Evolutionary conservation across 75 land plant genomes (phyloP), one percentile per base, ranked within the genome.

Genomic region (Adiantum capillusveneris): DNA sequence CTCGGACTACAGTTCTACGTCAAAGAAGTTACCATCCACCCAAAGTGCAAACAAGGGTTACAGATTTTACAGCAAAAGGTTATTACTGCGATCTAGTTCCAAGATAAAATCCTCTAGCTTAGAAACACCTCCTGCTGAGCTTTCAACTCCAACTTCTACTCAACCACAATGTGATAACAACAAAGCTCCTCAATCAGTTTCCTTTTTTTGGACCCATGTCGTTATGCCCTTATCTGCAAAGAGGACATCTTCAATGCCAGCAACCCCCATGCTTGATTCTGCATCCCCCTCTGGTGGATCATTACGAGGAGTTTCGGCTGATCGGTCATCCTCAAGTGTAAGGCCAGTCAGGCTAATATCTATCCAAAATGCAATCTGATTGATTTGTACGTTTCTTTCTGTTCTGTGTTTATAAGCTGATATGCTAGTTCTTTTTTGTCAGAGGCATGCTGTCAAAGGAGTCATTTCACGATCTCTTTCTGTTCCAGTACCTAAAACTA

Each of bases 181-280:
- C 29, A 79, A 71, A 50, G 68, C 71, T 21, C 52, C 72, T 29
- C 64, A 72, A 12, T 74, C 83, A 31, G 69, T 65, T 42, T 58
- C 77, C 12, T 84, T 79, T 51, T 83, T 79, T 51, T 50, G 80
- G 25, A 64, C 70, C 41, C 74, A 57, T 43, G 63, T 74, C 44
- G 60, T 79, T 13, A 59, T 64, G 20, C 53, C 81, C 11, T 73
- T 84, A 34, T 62, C 78, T 25, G 39, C 64, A 43, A 86, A 79
- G 65, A 65, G 70, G 29, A 72, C 78, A 68, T 56, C 75, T 59
- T 86, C 90, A 53, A 74, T 82, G 60, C 90, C 90, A 29, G 68
- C 68, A 44, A 71, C 85, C 11, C 80, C 85, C 29, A 48, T 68
- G 31, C 58, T 65, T 31, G 72, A 66, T 37, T 31, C 25, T 19